These are phyloP conservation scores for Apiotrichum mycotoxinovorans DNA, from an alignment of 1,284 basidiomycete genomes.

Conservation along the genomic window DNA sequence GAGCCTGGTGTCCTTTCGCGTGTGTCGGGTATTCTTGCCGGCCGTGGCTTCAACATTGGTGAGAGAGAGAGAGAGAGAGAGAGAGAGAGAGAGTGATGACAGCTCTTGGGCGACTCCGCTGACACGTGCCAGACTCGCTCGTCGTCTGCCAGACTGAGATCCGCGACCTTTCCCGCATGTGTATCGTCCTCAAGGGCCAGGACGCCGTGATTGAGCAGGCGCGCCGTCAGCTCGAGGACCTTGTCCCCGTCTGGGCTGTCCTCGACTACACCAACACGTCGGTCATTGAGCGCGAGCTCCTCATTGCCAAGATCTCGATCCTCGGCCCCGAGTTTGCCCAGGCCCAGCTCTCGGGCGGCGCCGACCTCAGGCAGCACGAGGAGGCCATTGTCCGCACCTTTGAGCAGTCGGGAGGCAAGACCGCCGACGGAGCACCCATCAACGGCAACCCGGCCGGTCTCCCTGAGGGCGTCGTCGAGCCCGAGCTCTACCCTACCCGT, in stretches of 20 bases:
- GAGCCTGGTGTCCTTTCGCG: conserved; percentile 98
- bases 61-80: conserved; percentile 10
- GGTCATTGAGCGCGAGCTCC: conserved; percentile 79
- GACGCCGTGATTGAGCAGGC: conserved; percentile 98
- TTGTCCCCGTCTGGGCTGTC: conserved; percentile 96
- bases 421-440: conserved; percentile 13
- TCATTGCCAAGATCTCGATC: conserved; percentile 89
- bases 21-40: conserved; percentile 95
- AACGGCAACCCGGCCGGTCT: conserved; percentile 59
- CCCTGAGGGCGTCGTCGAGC: conserved; percentile 63
- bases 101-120: not conserved
- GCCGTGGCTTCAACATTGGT: conserved; percentile 92
- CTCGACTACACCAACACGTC: conserved; percentile 90
- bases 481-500: conserved; percentile 30
- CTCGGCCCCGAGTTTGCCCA: conserved; percentile 97
- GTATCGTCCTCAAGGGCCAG: conserved; percentile 92
- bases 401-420: conserved; percentile 7
- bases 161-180: conserved; percentile 95
- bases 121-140: conserved; percentile 69
- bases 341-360: conserved; percentile 71
- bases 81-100: no score
- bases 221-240: conserved; percentile 84
- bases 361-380: conserved; percentile 17
- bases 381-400: conserved; percentile 22
- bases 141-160: conserved; percentile 99